Evolutionary conservation across 1,284 basidiomycete species (phyloP).

Genomic region (Rhodotorula mucilaginosa): DNA sequence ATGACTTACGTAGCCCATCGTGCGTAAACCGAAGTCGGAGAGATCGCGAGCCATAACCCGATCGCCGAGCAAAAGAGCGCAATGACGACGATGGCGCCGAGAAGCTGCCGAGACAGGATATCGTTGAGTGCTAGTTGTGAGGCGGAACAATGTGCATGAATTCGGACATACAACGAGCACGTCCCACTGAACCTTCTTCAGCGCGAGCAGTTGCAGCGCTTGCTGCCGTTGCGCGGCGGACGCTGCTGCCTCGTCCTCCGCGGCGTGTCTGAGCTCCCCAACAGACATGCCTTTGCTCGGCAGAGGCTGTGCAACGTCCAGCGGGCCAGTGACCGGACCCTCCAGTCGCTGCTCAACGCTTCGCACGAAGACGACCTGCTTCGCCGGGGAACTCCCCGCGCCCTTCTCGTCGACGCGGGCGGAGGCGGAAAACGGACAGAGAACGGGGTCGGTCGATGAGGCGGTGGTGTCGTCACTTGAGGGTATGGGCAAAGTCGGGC

Average conservation of each 20-base stretch:
- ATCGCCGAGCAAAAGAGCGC: conserved; percentile 5
- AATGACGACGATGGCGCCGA: conserved; percentile 15
- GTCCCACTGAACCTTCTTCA: conserved; percentile 23
- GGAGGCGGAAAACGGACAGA: neutral
- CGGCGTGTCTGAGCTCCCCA: too few relatives aligned
- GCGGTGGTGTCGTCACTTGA: neutral
- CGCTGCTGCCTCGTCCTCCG: too few relatives aligned
- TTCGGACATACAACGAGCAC: conserved; percentile 8
- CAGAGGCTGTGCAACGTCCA: too few relatives aligned
- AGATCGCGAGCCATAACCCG: conserved; percentile 16
- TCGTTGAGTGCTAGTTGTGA: neutral
- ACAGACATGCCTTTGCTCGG: too few relatives aligned
- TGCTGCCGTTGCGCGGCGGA: conserved; percentile 9
- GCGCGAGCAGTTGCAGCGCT: conserved; percentile 24
- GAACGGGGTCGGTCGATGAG: neutral
- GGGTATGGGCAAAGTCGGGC: neutral
- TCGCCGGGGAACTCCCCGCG: neutral
- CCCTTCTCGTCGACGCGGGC: conserved; percentile 3
- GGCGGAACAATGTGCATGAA: neutral
- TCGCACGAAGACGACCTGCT: conserved; percentile 16
- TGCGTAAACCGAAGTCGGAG: neutral
- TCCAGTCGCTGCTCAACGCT: neutral
- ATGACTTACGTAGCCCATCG: conserved; percentile 1
- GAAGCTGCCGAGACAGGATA: neutral
- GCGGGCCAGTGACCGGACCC: neutral